phyloP scores from a whole-genome alignment of 2,329 filamentous ascomycete genomes.

The Aureobasidium sp. region DNA sequence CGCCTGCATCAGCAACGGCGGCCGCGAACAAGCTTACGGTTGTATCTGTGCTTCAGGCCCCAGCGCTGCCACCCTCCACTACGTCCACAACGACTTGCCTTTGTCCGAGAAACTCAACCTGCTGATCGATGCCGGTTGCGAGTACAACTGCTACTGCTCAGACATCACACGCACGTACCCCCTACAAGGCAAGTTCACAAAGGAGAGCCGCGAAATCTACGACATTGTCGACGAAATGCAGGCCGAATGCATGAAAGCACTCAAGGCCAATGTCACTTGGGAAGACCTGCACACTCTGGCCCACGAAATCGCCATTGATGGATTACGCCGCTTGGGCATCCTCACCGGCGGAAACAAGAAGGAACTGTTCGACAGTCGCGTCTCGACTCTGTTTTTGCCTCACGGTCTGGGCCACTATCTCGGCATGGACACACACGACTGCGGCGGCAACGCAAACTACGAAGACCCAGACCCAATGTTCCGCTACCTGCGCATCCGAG shows the following conservation, averaged over 20 bases:
- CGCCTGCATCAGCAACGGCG: slow-evolving; percentile 65
- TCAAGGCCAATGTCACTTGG: slow-evolving; percentile 71
- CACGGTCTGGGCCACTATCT: slow-evolving; percentile 47
- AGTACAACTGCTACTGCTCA: slow-evolving; percentile 43
- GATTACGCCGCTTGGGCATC: slow-evolving; percentile 68
- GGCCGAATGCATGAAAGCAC: slow-evolving; percentile 61
- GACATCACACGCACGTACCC: slow-evolving; percentile 83
- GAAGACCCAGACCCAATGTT: slow-evolving; percentile 76
- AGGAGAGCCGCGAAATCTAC: slow-evolving; percentile 56
- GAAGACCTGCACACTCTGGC: slow-evolving; percentile 75
- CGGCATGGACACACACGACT: slow-evolving; percentile 48
- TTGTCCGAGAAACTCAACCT: slow-evolving; percentile 68
- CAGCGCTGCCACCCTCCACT: slow-evolving; percentile 80
- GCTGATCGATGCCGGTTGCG: slow-evolving; percentile 72
- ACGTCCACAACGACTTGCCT: slow-evolving; percentile 69
- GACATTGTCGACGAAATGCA: slow-evolving; percentile 80
- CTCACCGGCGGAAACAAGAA: slow-evolving; percentile 56
- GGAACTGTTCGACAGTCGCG: slow-evolving; percentile 38
- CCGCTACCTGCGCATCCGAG: slow-evolving; percentile 74
- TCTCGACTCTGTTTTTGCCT: slow-evolving; percentile 45
- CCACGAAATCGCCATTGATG: slow-evolving; percentile 74
- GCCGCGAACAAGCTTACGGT: slow-evolving; percentile 78
- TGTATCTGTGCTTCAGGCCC: slow-evolving; percentile 77
- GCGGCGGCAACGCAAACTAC: slow-evolving; percentile 44
- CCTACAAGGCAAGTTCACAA: slow-evolving; percentile 62